Conservation (phyloP, 1,139 yeast genomes). For the Geotrichum candidum region DNA sequence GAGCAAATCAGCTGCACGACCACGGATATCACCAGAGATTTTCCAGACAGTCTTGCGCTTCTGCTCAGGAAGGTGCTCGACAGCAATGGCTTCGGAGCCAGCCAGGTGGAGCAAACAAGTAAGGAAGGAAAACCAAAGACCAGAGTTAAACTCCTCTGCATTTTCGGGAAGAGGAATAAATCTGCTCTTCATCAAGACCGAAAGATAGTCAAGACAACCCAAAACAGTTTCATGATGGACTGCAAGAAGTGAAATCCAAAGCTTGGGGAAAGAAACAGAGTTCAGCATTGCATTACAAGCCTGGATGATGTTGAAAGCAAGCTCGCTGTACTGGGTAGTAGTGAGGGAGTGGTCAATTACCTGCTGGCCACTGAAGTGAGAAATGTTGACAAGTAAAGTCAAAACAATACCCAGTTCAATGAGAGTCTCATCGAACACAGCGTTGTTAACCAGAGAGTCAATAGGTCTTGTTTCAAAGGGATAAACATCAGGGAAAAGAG, state of each 20-base stretch:
- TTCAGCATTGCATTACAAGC: conserved; percentile 38
- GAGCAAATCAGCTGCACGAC: conserved; percentile 51
- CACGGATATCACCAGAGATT: conserved; percentile 60
- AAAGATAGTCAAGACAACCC: conserved; percentile 55
- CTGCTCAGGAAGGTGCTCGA: conserved; percentile 46
- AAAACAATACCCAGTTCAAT: conserved; percentile 52
- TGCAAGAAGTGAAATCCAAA: conserved; percentile 34
- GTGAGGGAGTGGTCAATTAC: conserved; percentile 47
- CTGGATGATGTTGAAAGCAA: conserved; percentile 35
- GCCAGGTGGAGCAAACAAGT: conserved; percentile 56
- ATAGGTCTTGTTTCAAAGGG: conserved; percentile 64
- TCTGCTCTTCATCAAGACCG: conserved; percentile 26
- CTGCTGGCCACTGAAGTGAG: conserved; percentile 44
- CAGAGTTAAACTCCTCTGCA: conserved; percentile 53
- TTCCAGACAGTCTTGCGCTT: conserved; percentile 66
- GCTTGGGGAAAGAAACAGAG: conserved; percentile 39
- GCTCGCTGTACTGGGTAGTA: conserved; percentile 40
- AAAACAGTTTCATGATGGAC: conserved; percentile 49
- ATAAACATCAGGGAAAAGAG: conserved; percentile 58
- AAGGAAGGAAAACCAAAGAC: conserved; percentile 48
- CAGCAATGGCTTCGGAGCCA: conserved; percentile 34
- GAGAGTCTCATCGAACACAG: conserved; percentile 63
- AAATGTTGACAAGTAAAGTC: conserved; percentile 35
- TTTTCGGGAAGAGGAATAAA: conserved; percentile 53
- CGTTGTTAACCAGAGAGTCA: conserved; percentile 71